A percentile compares a stretch with the other conserved stretches of the same genome.
Evolutionary conservation across 2,329 filamentous ascomycete species (phyloP).

Genomic region (Fusarium agapanthi): DNA sequence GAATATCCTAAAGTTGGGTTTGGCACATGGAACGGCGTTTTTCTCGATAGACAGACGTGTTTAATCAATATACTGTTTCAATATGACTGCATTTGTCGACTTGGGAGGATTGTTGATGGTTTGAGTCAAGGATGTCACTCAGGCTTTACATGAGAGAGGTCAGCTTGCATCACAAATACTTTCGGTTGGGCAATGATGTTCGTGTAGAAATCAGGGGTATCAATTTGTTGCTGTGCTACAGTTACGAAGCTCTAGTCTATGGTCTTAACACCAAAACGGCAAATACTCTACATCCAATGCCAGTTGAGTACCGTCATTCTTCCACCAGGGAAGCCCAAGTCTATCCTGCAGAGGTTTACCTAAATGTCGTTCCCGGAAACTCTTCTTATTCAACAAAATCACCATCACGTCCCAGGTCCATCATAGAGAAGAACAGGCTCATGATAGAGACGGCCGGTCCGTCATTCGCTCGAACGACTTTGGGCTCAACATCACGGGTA

Average conservation of each 20-base stretch:
- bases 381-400: background rate
- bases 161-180: too few relatives aligned
- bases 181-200: background rate
- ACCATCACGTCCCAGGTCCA: background rate
- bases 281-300: background rate
- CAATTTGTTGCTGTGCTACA: background rate
- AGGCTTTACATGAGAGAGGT: background rate
- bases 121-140: background rate
- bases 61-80: constrained; percentile 29
- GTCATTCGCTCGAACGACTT: background rate
- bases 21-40: constrained; percentile 41
- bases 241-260: background rate
- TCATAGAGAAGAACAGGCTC: background rate
- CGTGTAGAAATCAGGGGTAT: background rate
- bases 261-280: background rate
- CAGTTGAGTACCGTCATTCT: background rate
- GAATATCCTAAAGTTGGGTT: constrained; percentile 27
- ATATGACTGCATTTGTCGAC: background rate
- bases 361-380: background rate
- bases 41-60: constrained; percentile 27
- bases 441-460: background rate
- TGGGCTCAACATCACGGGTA: background rate
- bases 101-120: background rate
- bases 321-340: background rate
- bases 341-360: background rate